These are phyloP conservation scores for Apiosordaria backusii DNA, from an alignment of 495 filamentous ascomycete species.

Conservation along the genomic window DNA sequence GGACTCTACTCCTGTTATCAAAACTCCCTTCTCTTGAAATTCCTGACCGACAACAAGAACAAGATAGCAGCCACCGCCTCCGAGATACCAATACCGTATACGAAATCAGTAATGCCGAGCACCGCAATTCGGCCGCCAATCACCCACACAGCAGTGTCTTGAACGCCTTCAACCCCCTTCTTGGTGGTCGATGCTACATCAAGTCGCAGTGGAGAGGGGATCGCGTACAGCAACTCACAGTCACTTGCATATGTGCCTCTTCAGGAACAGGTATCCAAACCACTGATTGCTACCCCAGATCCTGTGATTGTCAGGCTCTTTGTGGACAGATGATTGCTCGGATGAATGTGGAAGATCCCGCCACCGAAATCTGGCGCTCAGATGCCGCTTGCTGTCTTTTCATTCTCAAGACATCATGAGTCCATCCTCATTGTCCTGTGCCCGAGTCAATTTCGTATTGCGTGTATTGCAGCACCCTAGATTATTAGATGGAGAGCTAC, in stretches of 20 bases:
- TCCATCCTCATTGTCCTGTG: not conserved
- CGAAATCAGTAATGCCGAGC: not conserved
- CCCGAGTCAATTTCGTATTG: constrained; percentile 18
- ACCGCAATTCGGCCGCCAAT: not conserved
- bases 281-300: constrained; percentile 3
- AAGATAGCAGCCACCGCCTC: too few relatives aligned
- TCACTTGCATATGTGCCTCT: constrained; percentile 15
- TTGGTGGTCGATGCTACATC: constrained; percentile 17
- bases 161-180: constrained; percentile 9
- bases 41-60: too few relatives aligned
- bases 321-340: not conserved
- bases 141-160: not conserved
- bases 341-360: not conserved
- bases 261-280: not conserved
- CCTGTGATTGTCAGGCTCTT: constrained; percentile 2
- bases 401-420: not conserved
- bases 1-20: not conserved
- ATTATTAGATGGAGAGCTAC: constrained; percentile 17
- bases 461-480: not conserved
- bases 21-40: too few relatives aligned
- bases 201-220: constrained; percentile 21
- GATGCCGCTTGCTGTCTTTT: not conserved
- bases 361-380: not conserved
- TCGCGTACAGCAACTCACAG: constrained; percentile 14
- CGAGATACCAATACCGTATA: not conserved